Base-by-base conservation (phyloP, 768 basidiomycete species). In the Boletus huronensis region DNA sequence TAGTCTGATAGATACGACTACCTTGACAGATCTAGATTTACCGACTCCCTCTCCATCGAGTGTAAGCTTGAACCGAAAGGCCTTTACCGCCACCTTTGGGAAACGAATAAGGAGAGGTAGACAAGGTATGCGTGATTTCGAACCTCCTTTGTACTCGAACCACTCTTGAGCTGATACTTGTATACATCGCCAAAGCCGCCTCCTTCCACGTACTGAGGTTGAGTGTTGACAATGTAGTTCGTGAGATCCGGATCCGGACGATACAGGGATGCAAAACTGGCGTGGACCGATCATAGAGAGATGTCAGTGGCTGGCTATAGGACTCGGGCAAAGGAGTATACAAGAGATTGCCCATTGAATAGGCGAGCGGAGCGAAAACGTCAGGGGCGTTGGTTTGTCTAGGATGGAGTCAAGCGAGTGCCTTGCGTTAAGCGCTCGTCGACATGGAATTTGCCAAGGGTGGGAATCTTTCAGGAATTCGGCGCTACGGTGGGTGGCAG, bases 1-100 rank as follows among this genome's bases (percentile, higher is more conserved):
- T 23, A 23, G 19, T 26, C 34, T 29, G 21, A 8, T 29, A 4
- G 39, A 21, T 16, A 29, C 14, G 5, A 28, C 31, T 36, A 58
- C 45, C 53, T 43, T 43, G 10, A 14, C n/a, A 23, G 39, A 25
- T 31, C 19, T 32, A 23, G 39, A 25, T 31, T 23, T 32, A 25
- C 29, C 21, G 6, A 29, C 32, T 19, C 54, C 52, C 21, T 54
- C 38, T 29, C 52, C 57, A 32, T 54, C 32, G 13, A 53, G 9
- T 14, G 48, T 19, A 31, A 61, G 3, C 6, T 36, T 47, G 54
- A 62, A 63, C 36, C 52, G 53, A 34, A 63, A 51, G 4, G 57
- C 61, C 35, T 63, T 63, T 10, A 63, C 61, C 19, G 61, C 61
- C 21, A 63, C 61, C 61, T 55, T 29, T 52, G 25, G n/a, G 16